phyloP scores from a whole-genome alignment of 2,329 filamentous ascomycete species.

The Cryphonectria radicalis region DNA sequence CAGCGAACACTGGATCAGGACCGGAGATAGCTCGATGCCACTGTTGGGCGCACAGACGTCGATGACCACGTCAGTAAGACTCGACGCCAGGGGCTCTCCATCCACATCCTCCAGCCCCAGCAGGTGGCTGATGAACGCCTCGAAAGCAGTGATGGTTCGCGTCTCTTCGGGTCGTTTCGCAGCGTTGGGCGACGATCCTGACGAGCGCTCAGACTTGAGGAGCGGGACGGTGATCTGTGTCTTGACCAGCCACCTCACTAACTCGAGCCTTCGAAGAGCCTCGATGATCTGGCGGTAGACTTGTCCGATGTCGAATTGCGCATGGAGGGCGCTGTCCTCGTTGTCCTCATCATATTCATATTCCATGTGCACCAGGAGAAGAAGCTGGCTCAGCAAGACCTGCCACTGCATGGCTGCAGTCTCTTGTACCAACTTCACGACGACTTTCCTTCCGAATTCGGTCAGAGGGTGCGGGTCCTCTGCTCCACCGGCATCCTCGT shows the following conservation, averaged over 20 bases:
- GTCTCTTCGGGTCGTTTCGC: constrained; percentile 51
- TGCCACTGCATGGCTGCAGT: constrained; percentile 73
- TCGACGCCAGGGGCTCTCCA: constrained; percentile 57
- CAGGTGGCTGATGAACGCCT: constrained; percentile 65
- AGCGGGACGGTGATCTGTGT: constrained; percentile 60
- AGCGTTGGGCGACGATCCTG: constrained; percentile 35
- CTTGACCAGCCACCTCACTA: constrained; percentile 71
- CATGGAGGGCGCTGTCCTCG: constrained; percentile 67
- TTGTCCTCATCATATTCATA: constrained; percentile 69
- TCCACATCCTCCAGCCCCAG: constrained; percentile 65
- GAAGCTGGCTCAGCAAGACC: constrained; percentile 79
- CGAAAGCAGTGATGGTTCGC: constrained; percentile 60
- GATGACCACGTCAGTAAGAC: constrained; percentile 68
- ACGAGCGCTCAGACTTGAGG: constrained; percentile 44
- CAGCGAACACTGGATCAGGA: constrained; percentile 65
- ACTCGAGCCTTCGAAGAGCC: constrained; percentile 73
- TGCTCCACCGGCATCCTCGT: constrained; percentile 50
- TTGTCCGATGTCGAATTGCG: constrained; percentile 66
- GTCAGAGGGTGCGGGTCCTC: constrained; percentile 62
- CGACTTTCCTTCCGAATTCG: constrained; percentile 74
- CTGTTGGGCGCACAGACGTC: constrained; percentile 68
- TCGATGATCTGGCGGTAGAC: constrained; percentile 72
- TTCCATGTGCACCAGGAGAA: constrained; percentile 85
- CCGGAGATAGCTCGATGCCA: constrained; percentile 65
- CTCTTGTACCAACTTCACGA: constrained; percentile 80